A percentile compares a stretch with the other conserved stretches of the same genome.
Evolutionary conservation across 306 rosid species (phyloP).

Genomic region (Senna siamea): DNA sequence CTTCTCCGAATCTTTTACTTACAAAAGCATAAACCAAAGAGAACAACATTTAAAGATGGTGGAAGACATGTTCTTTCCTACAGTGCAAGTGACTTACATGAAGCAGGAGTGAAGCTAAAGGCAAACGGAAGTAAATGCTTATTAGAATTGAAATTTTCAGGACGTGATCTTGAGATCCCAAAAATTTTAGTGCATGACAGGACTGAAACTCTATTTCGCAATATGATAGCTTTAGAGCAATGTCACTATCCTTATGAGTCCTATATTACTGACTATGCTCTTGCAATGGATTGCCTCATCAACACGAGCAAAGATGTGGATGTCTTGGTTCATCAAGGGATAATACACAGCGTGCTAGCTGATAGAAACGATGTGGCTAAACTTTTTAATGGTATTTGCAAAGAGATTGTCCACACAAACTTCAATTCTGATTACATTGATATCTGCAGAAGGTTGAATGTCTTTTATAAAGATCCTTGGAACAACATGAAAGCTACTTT

Average conservation of each 20-base stretch:
- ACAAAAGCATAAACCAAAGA: too few relatives aligned
- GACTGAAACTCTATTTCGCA: background rate
- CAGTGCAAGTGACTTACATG: too few relatives aligned
- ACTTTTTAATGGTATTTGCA: too few relatives aligned
- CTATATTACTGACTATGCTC: background rate
- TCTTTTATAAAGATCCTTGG: background rate
- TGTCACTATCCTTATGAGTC: background rate
- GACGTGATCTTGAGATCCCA: background rate
- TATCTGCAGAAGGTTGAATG: constrained; percentile 2
- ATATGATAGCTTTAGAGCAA: constrained; percentile 9
- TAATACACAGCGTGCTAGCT: too few relatives aligned
- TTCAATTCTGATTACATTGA: background rate
- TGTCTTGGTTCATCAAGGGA: too few relatives aligned
- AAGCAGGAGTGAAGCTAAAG: too few relatives aligned
- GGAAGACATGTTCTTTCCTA: too few relatives aligned
- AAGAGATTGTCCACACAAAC: background rate
- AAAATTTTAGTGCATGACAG: accelerated
- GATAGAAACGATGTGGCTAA: too few relatives aligned
- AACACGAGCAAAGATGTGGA: background rate
- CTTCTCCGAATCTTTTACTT: too few relatives aligned
- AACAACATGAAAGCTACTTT: constrained; percentile 35
- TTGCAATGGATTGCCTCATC: background rate
- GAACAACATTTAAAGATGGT: too few relatives aligned
- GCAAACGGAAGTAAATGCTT: too few relatives aligned
- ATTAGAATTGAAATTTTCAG: background rate